Conservation (phyloP, 2,329 filamentous ascomycete genomes). For the Trichophyton verrucosum region DNA sequence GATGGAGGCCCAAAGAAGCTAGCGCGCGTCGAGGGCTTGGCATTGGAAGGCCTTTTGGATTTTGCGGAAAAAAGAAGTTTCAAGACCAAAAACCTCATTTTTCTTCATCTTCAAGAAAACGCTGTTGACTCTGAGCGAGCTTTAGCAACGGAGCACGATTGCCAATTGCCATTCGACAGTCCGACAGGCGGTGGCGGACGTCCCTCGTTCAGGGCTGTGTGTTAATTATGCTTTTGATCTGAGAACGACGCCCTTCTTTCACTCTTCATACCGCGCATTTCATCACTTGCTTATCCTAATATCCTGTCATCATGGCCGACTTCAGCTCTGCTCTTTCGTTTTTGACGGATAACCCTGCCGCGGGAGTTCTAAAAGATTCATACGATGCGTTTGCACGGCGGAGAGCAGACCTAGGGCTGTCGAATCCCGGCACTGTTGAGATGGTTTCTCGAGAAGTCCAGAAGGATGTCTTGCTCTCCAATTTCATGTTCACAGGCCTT, state of each 20-base stretch:
- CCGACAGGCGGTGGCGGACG: neutral
- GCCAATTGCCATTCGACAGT: constrained; percentile 1
- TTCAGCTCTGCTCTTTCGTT: constrained; percentile 45
- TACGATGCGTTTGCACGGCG: constrained; percentile 72
- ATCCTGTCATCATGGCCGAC: constrained; percentile 29
- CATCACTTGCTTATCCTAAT: neutral
- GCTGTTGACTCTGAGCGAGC: neutral
- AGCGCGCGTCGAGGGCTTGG: neutral
- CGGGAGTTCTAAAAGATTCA: constrained; percentile 58
- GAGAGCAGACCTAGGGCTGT: constrained; percentile 74
- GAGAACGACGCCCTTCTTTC: neutral
- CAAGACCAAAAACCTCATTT: neutral
- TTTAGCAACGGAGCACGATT: neutral
- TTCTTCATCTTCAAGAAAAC: neutral
- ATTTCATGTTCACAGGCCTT: constrained; percentile 92
- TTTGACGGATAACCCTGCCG: constrained; percentile 61
- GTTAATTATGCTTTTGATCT: neutral
- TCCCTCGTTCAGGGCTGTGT: neutral
- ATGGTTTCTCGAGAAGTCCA: constrained; percentile 81
- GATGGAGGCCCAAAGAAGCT: neutral
- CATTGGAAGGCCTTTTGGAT: neutral
- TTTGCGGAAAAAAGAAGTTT: constrained; percentile 3
- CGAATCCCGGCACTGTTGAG: constrained; percentile 88
- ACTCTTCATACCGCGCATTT: neutral
- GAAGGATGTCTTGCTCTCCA: constrained; percentile 90